These are phyloP conservation scores for Ascosphaera apis DNA, from an alignment of 2,329 filamentous ascomycete species.

Conservation along the genomic window DNA sequence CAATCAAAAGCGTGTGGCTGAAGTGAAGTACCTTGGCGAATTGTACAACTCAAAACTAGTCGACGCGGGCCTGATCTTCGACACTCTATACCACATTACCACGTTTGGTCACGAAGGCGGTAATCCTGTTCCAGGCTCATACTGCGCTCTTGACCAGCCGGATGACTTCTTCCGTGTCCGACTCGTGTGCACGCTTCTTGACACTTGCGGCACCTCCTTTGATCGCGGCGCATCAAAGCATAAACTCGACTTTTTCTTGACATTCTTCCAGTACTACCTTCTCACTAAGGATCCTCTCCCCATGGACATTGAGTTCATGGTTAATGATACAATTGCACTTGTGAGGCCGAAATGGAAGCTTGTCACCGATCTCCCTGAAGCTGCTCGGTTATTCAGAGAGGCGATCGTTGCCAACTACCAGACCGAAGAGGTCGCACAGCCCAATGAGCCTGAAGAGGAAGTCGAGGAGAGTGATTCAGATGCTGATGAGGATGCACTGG, in stretches of 20 bases:
- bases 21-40: slow-evolving; percentile 90
- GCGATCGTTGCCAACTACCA: slow-evolving; percentile 84
- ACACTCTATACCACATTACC: slow-evolving; percentile 80
- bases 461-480: slow-evolving; percentile 51
- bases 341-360: slow-evolving; percentile 87
- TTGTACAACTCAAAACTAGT: slow-evolving; percentile 96
- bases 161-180: slow-evolving; percentile 95
- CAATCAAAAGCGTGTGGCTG: slow-evolving; percentile 81
- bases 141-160: slow-evolving; percentile 60
- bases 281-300: slow-evolving; percentile 71
- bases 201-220: slow-evolving; percentile 92
- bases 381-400: slow-evolving; percentile 59
- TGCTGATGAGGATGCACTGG: slow-evolving; percentile 34
- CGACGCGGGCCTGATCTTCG: slow-evolving; percentile 85
- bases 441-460: slow-evolving; percentile 46
- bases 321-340: slow-evolving; percentile 73
- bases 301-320: slow-evolving; percentile 92
- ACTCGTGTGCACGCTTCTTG: slow-evolving; percentile 66
- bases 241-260: slow-evolving; percentile 93
- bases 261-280: slow-evolving; percentile 94
- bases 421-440: slow-evolving; percentile 45
- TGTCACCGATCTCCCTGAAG: slow-evolving; percentile 58
- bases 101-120: slow-evolving; percentile 75
- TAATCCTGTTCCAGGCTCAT: slow-evolving; percentile 52
- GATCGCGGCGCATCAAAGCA: slow-evolving; percentile 83